Evolutionary conservation across 345 rosid genomes (phyloP).

Genomic region (Hirschfeldia incana): DNA sequence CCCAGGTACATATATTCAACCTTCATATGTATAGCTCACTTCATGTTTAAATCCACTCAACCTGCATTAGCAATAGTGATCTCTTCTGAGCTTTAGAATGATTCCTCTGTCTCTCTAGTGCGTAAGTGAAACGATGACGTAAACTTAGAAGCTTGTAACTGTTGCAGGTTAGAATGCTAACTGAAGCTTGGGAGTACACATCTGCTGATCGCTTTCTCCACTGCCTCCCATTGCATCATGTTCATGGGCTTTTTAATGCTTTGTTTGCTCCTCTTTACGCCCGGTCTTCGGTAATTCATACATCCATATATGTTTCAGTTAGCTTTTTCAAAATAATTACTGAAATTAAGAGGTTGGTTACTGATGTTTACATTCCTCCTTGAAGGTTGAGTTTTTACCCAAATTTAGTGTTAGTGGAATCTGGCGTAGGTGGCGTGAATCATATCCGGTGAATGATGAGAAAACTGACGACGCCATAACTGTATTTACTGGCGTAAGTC

Average conservation of each 20-base stretch:
- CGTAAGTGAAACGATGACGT: not conserved
- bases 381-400: constrained; percentile 93
- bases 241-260: constrained; percentile 94
- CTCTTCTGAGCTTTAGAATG: constrained; percentile 6
- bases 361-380: constrained; percentile 15
- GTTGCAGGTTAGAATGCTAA: constrained; percentile 73
- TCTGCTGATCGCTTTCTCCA: constrained; percentile 83
- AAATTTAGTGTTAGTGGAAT: constrained; percentile 92
- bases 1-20: constrained; percentile 57
- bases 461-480: constrained; percentile 63
- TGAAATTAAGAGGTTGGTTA: constrained; percentile 9
- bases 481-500: constrained; percentile 91
- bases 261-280: constrained; percentile 87
- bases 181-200: constrained; percentile 90
- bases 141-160: constrained; percentile 21
- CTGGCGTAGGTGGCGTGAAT: constrained; percentile 95
- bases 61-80: not conserved
- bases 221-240: constrained; percentile 97
- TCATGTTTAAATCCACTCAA: too few species aligned
- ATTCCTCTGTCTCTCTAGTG: constrained; percentile 24
- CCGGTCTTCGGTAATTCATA: constrained; percentile 59
- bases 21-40: too few species aligned
- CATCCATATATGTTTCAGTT: constrained; percentile 2
- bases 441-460: constrained; percentile 60
- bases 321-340: not conserved